Evolutionary conservation across 108 stramenopile genomes (phyloP), one percentile per base, ranked within the genome.

Genomic region (Cylindrotheca fusiformis): DNA sequence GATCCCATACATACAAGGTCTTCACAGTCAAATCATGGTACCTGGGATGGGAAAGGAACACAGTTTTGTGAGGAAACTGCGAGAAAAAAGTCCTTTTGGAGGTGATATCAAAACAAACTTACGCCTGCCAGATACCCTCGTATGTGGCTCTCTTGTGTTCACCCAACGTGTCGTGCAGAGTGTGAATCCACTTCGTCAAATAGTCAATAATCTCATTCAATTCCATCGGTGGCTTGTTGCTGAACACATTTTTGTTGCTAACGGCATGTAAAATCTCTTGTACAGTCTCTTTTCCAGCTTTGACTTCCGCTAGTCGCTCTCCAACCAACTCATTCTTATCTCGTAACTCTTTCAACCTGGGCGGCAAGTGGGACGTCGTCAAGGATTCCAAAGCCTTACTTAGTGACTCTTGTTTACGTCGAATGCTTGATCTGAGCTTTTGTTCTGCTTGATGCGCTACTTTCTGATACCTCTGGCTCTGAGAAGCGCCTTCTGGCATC

Each of bases 1-100:
- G 81, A 66, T 92, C 91, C 91, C 91, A 92, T 4, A 83, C 82
- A 69, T 84, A 92, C 45, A 89, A 54, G 27, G 82, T 81, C 29
- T 89, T 87, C 28, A 84, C 84, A 14, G 82, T 76, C 52, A 89
- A 68, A 47, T 87, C 86, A 67, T 90, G 86, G 69, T 93, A 90
- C 14, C 36, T 41, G 14, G 14, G 14, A 41, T 41, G 36, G 14
- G 14, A 41, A 41, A 41, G 36, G 6, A 41, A 14, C 36, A 41
- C 14, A 41, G n/a, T 41, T 41, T 41, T 6, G 36, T 41, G 36
- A 41, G 36, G 36, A 41, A 41, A 6, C 6, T 10, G 6, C 10
- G 10, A 41, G 10, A 41, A 10, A 14, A 10, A 41, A 10, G 36
- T 41, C 36, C 6, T 41, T 41, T 41, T 41, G 36, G 14, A 41